Conservation (phyloP, 768 basidiomycete species). For the Pisolithus orientalis region DNA sequence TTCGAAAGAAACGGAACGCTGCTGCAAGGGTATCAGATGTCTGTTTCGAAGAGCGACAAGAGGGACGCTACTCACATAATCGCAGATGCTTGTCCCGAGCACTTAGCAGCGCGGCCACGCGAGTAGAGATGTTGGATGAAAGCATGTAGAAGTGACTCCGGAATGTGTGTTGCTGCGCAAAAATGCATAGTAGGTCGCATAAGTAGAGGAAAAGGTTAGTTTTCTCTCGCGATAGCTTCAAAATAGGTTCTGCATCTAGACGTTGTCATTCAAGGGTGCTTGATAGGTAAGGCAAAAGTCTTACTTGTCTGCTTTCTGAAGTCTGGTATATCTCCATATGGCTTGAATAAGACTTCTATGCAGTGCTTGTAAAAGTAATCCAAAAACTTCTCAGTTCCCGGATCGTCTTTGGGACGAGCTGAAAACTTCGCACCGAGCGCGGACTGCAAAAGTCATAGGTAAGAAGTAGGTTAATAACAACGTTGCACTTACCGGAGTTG, state of each 20-base stretch:
- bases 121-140: slow-evolving; percentile 66
- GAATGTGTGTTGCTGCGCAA: slow-evolving; percentile 84
- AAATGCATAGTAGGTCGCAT: slow-evolving; percentile 86
- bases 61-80: slow-evolving; percentile 55
- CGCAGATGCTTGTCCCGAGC: slow-evolving; percentile 88
- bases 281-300: not conserved
- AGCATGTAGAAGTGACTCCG: slow-evolving; percentile 88
- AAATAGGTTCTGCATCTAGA: slow-evolving; percentile 37
- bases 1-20: slow-evolving; percentile 87
- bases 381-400: slow-evolving; percentile 81
- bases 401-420: slow-evolving; percentile 71
- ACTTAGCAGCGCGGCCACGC: slow-evolving; percentile 71
- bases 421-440: slow-evolving; percentile 37
- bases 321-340: slow-evolving; percentile 69
- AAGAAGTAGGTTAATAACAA: not conserved
- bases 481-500: slow-evolving; percentile 26
- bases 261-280: not conserved
- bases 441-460: slow-evolving; percentile 13
- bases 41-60: slow-evolving; percentile 5
- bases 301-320: slow-evolving; percentile 46
- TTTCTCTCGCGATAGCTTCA: slow-evolving; percentile 63
- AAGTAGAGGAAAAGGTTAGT: slow-evolving; percentile 84
- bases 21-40: slow-evolving; percentile 40
- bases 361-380: slow-evolving; percentile 91
- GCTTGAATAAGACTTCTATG: slow-evolving; percentile 71